These are phyloP conservation scores for Thielaviopsis musarum DNA, from an alignment of 2,329 filamentous ascomycete species.

Conservation along the genomic window DNA sequence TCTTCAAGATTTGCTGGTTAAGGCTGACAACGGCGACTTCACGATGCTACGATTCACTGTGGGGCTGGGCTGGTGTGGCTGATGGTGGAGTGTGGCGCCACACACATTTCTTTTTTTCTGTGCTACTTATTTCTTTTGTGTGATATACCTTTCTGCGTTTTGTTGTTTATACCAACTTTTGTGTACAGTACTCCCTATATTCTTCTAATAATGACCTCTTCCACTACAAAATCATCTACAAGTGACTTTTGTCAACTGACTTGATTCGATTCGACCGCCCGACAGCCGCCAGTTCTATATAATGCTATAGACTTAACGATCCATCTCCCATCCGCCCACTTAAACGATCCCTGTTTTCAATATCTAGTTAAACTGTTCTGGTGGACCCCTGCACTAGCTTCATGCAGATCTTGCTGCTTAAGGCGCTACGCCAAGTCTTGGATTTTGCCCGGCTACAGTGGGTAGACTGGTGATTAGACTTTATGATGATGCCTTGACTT, in stretches of 20 bases:
- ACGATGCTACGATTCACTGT: background rate
- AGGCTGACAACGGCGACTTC: background rate
- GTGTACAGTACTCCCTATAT: too few relatives aligned
- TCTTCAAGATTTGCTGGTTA: background rate
- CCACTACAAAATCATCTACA: too few relatives aligned
- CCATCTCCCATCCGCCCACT: too few relatives aligned
- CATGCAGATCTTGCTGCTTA: background rate
- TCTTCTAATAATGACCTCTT: too few relatives aligned
- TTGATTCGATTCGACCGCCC: too few relatives aligned
- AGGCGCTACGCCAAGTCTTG: background rate
- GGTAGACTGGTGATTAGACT: background rate
- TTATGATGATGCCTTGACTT: too few relatives aligned
- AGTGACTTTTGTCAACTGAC: too few relatives aligned
- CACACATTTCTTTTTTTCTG: background rate
- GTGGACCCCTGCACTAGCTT: background rate
- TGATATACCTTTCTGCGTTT: background rate
- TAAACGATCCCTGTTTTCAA: too few relatives aligned
- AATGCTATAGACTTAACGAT: background rate
- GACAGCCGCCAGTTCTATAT: background rate
- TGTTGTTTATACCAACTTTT: background rate
- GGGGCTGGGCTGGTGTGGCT: background rate
- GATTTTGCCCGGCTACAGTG: background rate
- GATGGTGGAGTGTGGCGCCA: background rate
- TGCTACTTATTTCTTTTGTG: background rate
- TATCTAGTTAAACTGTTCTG: background rate